A percentile compares a stretch with the other conserved stretches of the same genome.
These are phyloP conservation scores for Senecio squalidus DNA, from an alignment of 140 eudicot genomes.

Conservation along the genomic window DNA sequence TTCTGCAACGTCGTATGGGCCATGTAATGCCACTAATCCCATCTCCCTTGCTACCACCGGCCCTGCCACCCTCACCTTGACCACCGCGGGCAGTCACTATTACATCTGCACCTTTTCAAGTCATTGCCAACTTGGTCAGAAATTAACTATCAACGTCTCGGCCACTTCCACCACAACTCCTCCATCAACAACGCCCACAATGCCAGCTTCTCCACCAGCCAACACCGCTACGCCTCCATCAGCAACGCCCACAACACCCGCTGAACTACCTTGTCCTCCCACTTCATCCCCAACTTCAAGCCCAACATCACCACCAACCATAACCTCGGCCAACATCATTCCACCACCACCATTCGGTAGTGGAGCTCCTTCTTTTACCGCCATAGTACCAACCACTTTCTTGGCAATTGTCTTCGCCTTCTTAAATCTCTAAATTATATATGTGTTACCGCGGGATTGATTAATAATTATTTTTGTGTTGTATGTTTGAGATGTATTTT, in stretches of 20 bases:
- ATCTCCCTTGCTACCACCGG: constrained; percentile 10
- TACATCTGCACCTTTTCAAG: constrained; percentile 31
- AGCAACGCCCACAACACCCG: constrained; percentile 13
- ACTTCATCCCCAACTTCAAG: constrained; percentile 15
- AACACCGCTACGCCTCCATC: constrained; percentile 17
- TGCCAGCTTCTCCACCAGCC: constrained; percentile 14
- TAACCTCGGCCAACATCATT: not conserved
- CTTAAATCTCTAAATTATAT: constrained; percentile 8
- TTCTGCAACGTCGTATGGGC: not conserved
- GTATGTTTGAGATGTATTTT: too few species aligned
- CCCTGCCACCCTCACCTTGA: constrained; percentile 29
- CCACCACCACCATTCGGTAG: constrained; percentile 12
- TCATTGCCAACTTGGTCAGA: constrained; percentile 45
- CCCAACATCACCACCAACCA: constrained; percentile 16
- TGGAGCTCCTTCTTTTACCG: constrained; percentile 10
- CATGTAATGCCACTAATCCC: constrained; percentile 21
- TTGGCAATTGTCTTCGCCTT: constrained; percentile 10
- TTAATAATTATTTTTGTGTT: too few species aligned
- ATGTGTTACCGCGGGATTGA: too few species aligned
- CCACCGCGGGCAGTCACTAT: constrained; percentile 20
- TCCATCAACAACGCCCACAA: constrained; percentile 21
- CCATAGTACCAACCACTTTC: not conserved
- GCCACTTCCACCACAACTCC: constrained; percentile 20
- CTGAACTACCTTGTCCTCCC: constrained; percentile 24
- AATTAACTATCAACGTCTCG: constrained; percentile 36